These are phyloP conservation scores for Skeletonema grethae DNA, from an alignment of 108 stramenopile species.

Conservation along the genomic window DNA sequence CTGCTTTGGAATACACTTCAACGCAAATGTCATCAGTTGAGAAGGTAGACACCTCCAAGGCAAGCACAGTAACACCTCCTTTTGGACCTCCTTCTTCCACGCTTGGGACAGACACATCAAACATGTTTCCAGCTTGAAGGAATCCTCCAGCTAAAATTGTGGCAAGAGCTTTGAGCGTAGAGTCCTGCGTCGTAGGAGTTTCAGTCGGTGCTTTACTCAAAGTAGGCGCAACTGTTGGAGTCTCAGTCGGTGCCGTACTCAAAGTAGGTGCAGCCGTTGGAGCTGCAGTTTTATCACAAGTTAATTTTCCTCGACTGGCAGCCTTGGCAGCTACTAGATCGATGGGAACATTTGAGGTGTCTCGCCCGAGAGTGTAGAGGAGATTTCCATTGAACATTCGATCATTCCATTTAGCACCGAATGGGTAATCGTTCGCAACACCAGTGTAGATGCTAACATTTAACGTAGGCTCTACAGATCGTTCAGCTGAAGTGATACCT, in stretches of 20 bases:
- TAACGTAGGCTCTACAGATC: constrained; percentile 1
- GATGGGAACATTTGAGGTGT: constrained; percentile 10
- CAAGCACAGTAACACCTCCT: constrained; percentile 35
- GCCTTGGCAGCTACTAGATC: constrained; percentile 33
- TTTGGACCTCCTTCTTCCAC: constrained; percentile 39
- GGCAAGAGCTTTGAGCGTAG: constrained; percentile 28
- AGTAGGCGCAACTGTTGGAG: constrained; percentile 26
- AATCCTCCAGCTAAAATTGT: constrained; percentile 37
- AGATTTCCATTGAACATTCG: constrained; percentile 44
- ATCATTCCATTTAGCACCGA: constrained; percentile 38
- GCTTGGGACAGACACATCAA: constrained; percentile 37
- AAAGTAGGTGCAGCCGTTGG: constrained; percentile 24
- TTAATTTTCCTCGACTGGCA: constrained; percentile 44
- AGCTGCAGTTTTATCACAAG: constrained; percentile 34
- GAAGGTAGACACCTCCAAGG: constrained; percentile 36
- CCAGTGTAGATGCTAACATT: constrained; percentile 28
- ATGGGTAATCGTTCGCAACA: constrained; percentile 46
- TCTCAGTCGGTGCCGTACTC: background rate
- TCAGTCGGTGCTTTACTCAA: constrained; percentile 6
- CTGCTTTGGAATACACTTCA: constrained; percentile 42
- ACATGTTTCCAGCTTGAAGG: constrained; percentile 40
- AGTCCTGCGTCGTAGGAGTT: constrained; percentile 18
- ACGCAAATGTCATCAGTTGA: constrained; percentile 36
- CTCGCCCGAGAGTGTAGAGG: constrained; percentile 27
- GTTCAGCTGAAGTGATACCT: background rate